Evolutionary conservation across 257 asterid genomes (phyloP).

Genomic region (Paraleonurus japonicus): DNA sequence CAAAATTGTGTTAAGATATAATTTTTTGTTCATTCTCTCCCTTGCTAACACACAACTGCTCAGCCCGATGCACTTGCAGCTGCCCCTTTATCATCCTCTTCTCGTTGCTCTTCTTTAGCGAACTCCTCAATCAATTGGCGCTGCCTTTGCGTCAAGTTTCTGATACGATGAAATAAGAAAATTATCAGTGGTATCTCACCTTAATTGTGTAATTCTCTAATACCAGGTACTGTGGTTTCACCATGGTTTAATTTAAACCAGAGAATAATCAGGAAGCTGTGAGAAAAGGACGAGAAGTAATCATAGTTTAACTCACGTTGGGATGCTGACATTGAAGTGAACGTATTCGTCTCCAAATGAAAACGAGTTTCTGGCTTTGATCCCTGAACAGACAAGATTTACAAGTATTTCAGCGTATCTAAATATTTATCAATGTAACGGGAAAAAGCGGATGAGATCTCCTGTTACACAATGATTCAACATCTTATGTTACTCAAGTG

Average conservation of each 20-base stretch:
- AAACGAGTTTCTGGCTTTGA: constrained; percentile 67
- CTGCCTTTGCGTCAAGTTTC: constrained; percentile 70
- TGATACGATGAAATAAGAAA: constrained; percentile 22
- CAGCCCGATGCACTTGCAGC: constrained; percentile 59
- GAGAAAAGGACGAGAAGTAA: neutral
- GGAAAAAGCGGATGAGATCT: too few relatives aligned
- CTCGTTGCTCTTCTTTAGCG: constrained; percentile 64
- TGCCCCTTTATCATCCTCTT: constrained; percentile 41
- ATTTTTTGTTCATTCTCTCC: neutral
- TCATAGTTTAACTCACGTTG: constrained; percentile 53
- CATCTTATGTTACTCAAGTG: too few relatives aligned
- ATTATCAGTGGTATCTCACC: neutral
- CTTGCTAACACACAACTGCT: neutral
- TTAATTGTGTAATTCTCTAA: neutral
- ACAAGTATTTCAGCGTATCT: neutral
- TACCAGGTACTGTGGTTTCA: neutral
- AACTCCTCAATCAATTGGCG: constrained; percentile 72
- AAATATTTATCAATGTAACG: neutral
- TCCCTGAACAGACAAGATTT: constrained; percentile 51
- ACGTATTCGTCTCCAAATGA: constrained; percentile 83
- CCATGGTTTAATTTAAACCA: neutral
- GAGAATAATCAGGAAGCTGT: neutral
- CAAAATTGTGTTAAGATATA: neutral
- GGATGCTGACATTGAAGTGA: constrained; percentile 91
- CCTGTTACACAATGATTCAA: too few relatives aligned